phyloP scores from a whole-genome alignment of 805 yeast genomes.

The Candida loeiensis region DNA sequence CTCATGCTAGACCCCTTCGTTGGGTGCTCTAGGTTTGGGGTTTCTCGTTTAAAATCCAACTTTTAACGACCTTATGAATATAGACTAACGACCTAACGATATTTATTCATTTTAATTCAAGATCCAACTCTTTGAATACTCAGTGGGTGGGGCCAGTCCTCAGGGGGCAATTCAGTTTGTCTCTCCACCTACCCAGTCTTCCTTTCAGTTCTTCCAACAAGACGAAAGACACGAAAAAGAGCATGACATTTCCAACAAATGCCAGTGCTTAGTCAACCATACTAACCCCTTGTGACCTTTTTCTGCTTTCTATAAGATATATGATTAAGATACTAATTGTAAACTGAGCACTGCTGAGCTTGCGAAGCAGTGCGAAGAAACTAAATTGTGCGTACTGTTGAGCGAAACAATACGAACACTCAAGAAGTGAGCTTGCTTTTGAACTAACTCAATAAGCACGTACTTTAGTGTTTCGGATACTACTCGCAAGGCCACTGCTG shows the following conservation, averaged over 20 bases:
- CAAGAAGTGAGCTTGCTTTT: too few relatives aligned
- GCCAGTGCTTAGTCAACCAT: constrained; percentile 10
- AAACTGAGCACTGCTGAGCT: too few relatives aligned
- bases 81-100: constrained; percentile 14
- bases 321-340: background rate
- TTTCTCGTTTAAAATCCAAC: constrained; percentile 35
- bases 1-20: constrained; percentile 9
- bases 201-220: constrained; percentile 15
- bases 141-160: constrained; percentile 11
- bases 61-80: constrained; percentile 28
- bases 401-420: too few relatives aligned
- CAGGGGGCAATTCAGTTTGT: background rate
- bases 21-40: constrained; percentile 8
- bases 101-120: constrained; percentile 13
- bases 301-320: constrained; percentile 9
- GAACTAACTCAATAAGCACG: too few relatives aligned
- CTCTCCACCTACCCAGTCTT: constrained; percentile 10
- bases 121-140: constrained; percentile 16
- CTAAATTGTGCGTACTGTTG: too few relatives aligned
- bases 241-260: constrained; percentile 15
- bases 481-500: too few relatives aligned
- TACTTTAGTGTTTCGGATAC: too few relatives aligned
- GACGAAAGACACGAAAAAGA: constrained; percentile 14
- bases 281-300: constrained; percentile 10
- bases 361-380: too few relatives aligned